These are phyloP conservation scores for Kwoniella sp. DNA, from an alignment of 768 basidiomycete genomes.

Conservation along the genomic window DNA sequence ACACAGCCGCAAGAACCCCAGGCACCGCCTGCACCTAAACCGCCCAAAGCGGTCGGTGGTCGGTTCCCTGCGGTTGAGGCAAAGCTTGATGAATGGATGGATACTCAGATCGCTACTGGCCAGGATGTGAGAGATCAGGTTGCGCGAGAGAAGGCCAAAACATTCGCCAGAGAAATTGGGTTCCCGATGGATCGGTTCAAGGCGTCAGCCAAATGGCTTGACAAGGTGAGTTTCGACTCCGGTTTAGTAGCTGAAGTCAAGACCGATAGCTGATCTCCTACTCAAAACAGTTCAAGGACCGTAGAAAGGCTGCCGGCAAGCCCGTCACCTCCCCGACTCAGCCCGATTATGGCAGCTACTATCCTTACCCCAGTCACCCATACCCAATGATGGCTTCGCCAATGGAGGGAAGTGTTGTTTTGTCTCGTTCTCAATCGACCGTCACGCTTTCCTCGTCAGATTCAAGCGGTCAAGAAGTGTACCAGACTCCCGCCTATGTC, in stretches of 20 bases:
- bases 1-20: constrained; percentile 44
- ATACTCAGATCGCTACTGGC: constrained; percentile 46
- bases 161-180: constrained; percentile 48
- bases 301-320: constrained; percentile 45
- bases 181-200: constrained; percentile 52
- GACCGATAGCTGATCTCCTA: constrained; percentile 21
- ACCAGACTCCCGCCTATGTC: constrained; percentile 23
- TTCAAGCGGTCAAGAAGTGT: constrained; percentile 38
- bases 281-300: constrained; percentile 50
- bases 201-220: constrained; percentile 54
- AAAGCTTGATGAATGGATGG: constrained; percentile 53
- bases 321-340: constrained; percentile 33
- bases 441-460: constrained; percentile 41
- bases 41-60: constrained; percentile 42
- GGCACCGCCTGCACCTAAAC: constrained; percentile 35
- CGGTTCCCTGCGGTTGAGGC: constrained; percentile 53
- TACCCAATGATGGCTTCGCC: constrained; percentile 30
- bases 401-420: constrained; percentile 20
- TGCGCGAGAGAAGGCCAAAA: constrained; percentile 50
- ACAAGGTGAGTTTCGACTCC: constrained; percentile 38
- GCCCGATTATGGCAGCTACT: constrained; percentile 23
- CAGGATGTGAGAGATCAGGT: constrained; percentile 48
- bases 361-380: constrained; percentile 25
- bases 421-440: constrained; percentile 46
- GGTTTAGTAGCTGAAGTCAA: neutral